A percentile compares a stretch with the other conserved stretches of the same genome.
These are phyloP conservation scores for Torulaspora maleeae DNA, from an alignment of 805 yeast species.

Conservation along the genomic window DNA sequence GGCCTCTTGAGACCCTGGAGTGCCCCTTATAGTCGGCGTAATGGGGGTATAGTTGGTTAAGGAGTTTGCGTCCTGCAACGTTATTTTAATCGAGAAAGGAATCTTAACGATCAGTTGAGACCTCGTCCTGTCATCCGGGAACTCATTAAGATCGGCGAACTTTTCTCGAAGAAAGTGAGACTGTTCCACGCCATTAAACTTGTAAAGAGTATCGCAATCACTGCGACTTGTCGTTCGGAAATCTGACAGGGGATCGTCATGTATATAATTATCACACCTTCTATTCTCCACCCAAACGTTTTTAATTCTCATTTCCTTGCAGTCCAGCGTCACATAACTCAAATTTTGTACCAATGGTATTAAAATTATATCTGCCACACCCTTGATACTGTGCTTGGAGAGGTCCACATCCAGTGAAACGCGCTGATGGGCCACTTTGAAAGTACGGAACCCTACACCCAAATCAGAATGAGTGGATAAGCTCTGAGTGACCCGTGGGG, in stretches of 20 bases:
- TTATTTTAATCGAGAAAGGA: slow-evolving; percentile 46
- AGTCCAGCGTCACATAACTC: slow-evolving; percentile 64
- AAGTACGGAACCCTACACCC: slow-evolving; percentile 27
- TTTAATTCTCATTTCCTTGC: slow-evolving; percentile 65
- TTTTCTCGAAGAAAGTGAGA: slow-evolving; percentile 33
- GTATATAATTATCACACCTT: slow-evolving; percentile 36
- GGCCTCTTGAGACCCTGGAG: slow-evolving; percentile 40
- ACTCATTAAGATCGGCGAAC: slow-evolving; percentile 30
- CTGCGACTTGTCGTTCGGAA: slow-evolving; percentile 17
- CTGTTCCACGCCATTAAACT: slow-evolving; percentile 31
- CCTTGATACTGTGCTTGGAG: slow-evolving; percentile 51
- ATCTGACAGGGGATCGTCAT: slow-evolving; percentile 29
- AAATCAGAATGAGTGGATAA: slow-evolving; percentile 8
- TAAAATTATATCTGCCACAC: slow-evolving; percentile 78
- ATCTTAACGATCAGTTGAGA: slow-evolving; percentile 32
- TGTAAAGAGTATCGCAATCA: slow-evolving; percentile 18
- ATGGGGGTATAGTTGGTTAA: slow-evolving; percentile 38
- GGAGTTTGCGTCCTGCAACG: slow-evolving; percentile 48
- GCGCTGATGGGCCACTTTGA: slow-evolving; percentile 79
- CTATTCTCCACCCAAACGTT: slow-evolving; percentile 62
- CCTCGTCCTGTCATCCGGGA: slow-evolving; percentile 28
- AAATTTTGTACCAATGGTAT: slow-evolving; percentile 61
- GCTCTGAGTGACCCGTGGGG: slow-evolving; percentile 23
- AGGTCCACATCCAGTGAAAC: slow-evolving; percentile 77
- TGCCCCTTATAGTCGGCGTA: slow-evolving; percentile 40